A percentile compares a stretch with the other conserved stretches of the same genome.
Conservation (phyloP, 331 rosid species). For the Quercus tomentella region DNA sequence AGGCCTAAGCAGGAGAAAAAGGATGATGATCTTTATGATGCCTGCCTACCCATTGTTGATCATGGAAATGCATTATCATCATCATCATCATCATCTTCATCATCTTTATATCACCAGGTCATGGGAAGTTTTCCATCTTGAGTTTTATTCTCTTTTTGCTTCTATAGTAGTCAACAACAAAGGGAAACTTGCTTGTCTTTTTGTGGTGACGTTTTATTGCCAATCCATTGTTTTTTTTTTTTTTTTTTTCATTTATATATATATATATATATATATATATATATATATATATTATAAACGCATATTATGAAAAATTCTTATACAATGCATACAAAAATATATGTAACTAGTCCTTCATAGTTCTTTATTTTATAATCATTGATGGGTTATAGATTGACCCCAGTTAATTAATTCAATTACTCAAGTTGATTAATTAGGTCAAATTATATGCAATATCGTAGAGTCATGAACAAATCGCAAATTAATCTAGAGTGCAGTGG, state of each 20-base stretch:
- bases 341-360: conserved; percentile 17
- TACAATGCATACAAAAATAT: conserved; percentile 26
- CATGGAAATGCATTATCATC: conserved; percentile 35
- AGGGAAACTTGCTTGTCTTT: conserved; percentile 8
- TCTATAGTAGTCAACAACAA: conserved; percentile 5
- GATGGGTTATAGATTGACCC: too few species aligned
- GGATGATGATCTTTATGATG: conserved; percentile 38
- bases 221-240: not conserved
- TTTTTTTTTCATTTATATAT: not conserved
- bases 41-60: conserved; percentile 40
- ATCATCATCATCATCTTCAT: conserved; percentile 29
- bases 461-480: too few species aligned
- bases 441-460: too few species aligned
- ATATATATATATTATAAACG: too few species aligned
- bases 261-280: too few species aligned
- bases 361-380: not conserved
- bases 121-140: conserved; percentile 57
- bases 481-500: too few species aligned
- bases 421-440: too few species aligned
- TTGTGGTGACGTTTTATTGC: conserved; percentile 2
- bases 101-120: conserved; percentile 32
- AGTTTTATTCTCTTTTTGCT: not conserved
- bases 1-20: conserved; percentile 70
- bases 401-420: too few species aligned
- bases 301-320: conserved; percentile 3